Evolutionary conservation across 2,329 filamentous ascomycete genomes (phyloP).

Genomic region (Pestalotiopsis sp.): DNA sequence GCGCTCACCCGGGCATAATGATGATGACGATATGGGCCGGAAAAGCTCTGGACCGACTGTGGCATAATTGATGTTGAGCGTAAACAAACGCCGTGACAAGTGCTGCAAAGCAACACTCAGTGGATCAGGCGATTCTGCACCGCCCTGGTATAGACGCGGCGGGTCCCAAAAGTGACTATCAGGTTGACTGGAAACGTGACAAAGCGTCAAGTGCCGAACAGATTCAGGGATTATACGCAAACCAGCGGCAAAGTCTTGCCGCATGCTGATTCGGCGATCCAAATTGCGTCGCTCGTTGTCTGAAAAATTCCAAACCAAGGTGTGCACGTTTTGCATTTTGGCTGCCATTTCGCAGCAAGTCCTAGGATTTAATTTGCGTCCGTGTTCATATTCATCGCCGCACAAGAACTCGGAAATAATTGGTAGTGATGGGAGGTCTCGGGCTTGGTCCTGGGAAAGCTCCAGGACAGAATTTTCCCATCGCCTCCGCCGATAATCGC

Average conservation of each 20-base stretch:
- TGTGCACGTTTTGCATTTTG: not conserved
- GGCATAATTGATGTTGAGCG: not conserved
- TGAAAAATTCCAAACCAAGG: not conserved
- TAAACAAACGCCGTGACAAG: not conserved
- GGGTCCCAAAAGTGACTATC: not conserved
- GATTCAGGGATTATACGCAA: not conserved
- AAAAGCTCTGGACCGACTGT: not conserved
- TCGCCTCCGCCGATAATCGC: not conserved
- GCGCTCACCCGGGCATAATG: not conserved
- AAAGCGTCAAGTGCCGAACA: slow-evolving; percentile 1
- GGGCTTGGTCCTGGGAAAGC: not conserved
- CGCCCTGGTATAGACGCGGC: not conserved
- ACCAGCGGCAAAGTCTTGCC: not conserved
- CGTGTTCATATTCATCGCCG: not conserved
- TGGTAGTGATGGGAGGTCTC: not conserved
- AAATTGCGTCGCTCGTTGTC: not conserved
- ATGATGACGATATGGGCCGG: not conserved
- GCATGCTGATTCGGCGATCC: not conserved
- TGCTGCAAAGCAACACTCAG: not conserved
- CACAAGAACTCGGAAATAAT: not conserved
- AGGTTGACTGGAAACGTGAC: not conserved
- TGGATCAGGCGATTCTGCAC: not conserved
- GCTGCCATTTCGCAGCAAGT: not conserved
- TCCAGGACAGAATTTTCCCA: not conserved
- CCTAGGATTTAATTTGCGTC: not conserved